phyloP scores from a whole-genome alignment of 345 rosid genomes.

The Durio zibethinus region DNA sequence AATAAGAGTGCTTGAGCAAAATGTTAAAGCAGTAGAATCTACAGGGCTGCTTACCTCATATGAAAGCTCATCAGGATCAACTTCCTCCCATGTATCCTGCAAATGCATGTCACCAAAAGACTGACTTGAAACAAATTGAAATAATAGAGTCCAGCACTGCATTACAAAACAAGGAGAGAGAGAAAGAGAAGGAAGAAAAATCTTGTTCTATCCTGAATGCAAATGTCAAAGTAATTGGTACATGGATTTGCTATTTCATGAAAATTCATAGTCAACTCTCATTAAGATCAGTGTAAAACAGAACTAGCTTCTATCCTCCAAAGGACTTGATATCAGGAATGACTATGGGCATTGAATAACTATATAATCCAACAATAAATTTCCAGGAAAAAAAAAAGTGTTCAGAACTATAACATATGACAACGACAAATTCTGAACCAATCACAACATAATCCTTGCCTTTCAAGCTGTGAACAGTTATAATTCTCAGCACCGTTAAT shows the following conservation, averaged over 20 bases:
- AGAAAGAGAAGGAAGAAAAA: neutral
- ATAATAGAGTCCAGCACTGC: neutral
- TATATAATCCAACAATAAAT: neutral
- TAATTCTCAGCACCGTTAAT: neutral
- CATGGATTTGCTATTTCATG: neutral
- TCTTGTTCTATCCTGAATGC: neutral
- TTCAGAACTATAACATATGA: neutral
- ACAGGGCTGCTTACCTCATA: conserved; percentile 59
- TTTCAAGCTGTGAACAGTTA: neutral
- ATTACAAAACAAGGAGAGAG: too few species aligned
- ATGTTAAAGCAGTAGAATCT: conserved; percentile 2
- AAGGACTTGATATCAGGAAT: neutral
- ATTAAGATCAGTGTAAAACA: neutral
- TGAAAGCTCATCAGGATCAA: conserved; percentile 91
- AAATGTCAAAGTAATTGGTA: neutral
- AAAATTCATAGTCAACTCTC: neutral
- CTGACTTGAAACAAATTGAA: neutral
- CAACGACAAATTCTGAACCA: neutral
- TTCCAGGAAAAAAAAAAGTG: neutral
- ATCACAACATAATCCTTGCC: neutral
- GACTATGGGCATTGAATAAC: neutral
- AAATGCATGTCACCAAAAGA: conserved; percentile 18
- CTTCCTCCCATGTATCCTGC: conserved; percentile 89
- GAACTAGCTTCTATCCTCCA: neutral
- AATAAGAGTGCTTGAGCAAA: neutral